These are phyloP conservation scores for Pseudognaphalium luteoalbum DNA, from an alignment of 129 eudicot species.

Conservation along the genomic window DNA sequence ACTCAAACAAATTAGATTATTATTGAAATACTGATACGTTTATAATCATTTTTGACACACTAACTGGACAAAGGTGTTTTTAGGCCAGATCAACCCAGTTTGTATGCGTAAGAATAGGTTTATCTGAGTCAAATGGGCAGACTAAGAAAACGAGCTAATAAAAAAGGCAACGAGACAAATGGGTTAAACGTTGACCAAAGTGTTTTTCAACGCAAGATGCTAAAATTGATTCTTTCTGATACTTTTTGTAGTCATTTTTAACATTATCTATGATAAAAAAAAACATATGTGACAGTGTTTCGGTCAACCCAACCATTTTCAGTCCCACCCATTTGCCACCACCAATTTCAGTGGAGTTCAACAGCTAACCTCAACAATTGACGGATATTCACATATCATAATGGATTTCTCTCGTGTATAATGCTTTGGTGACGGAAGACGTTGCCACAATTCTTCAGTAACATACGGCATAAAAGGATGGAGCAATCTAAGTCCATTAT, in stretches of 20 bases:
- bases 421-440: slow-evolving; percentile 71
- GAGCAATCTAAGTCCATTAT: slow-evolving; percentile 74
- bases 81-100: background rate
- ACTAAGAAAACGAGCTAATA: background rate
- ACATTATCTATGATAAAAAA: background rate
- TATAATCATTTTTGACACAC: too few relatives aligned
- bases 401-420: slow-evolving; percentile 67
- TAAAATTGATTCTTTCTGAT: background rate
- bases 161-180: background rate
- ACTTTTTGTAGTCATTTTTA: background rate
- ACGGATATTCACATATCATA: slow-evolving; percentile 74
- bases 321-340: background rate
- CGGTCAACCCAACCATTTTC: too few relatives aligned
- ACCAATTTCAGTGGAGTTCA: background rate
- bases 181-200: background rate
- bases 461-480: slow-evolving; percentile 97
- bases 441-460: slow-evolving; percentile 95
- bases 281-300: background rate
- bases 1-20: too few relatives aligned
- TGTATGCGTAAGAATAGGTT: background rate
- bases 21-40: too few relatives aligned
- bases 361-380: slow-evolving; percentile 56
- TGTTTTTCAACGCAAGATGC: background rate
- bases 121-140: background rate
- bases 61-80: too few relatives aligned